Evolutionary conservation across 2,329 filamentous ascomycete genomes (phyloP), one percentile per base, ranked within the genome.

Genomic region (Thyridium curvatum): DNA sequence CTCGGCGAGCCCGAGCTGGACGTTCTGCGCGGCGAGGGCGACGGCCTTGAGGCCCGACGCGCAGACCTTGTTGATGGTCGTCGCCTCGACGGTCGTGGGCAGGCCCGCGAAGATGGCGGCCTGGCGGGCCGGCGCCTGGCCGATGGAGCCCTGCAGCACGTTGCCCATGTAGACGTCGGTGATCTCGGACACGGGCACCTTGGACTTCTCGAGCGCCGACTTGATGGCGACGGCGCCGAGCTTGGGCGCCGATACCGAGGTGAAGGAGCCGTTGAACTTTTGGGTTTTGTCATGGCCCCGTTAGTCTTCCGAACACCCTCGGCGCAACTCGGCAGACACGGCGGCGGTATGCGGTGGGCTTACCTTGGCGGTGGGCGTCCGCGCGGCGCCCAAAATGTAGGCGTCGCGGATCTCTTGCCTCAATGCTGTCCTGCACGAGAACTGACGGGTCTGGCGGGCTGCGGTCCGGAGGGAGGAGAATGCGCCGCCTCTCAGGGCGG

Each of bases 101-200:
- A 97, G 77, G 2, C 90, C 90, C 4, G 93, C 88, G 55, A 94
- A 91, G 43, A 97, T 84, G 48, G 79, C 71, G 10, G 93, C 93
- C 67, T 98, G 93, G 35, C 93, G 81, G 16, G 93, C 91, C 2
- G 93, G 93, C 1, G 93, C 79, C 66, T 98, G 93, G 34, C 93
- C 93, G 6, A 93, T 76, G 14, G 77, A 77, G 33, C 75, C 91
- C 61, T 89, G 83, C 31, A 97, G 74, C 9, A 97, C 93, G 55
- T 96, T 94, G 58, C 93, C 93, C 86, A 97, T 94, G 69, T 97
- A 97, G 13, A 97, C 88, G 64, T 94, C 86, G 46, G 83, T 85
- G 54, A 97, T 87, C 58, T 84, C 85, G 28, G 83, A 79, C 38
- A 79, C 62, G 2, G 93, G 90, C 7, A 97, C 76, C 47, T 80